Base-by-base conservation (phyloP, 1,139 yeast genomes). In the Taiozyma sp. region DNA sequence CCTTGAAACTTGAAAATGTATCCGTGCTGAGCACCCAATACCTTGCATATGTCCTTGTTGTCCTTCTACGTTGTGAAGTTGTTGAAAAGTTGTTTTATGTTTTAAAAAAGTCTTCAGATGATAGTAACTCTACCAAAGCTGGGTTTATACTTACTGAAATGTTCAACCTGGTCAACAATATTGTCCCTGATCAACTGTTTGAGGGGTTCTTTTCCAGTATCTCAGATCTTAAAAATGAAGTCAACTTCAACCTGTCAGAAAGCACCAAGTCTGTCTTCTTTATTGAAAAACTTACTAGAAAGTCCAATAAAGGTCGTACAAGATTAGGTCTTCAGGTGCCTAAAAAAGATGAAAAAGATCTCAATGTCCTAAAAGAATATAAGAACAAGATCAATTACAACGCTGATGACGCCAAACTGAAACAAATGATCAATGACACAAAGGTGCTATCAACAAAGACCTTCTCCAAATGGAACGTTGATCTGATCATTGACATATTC, bases 391-490 rank as follows among this genome's bases (percentile, higher is more conserved):
- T 80, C 48, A 77, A 80, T 7, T 73, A 74, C 34, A 74, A 77
- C 47, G 73, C 86, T 34, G 96, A 88, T 60, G 97, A 90, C 52
- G 58, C 72, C 0, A 85, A 84, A 46, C 81, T 91, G 60, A 83
- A 86, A 58, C 75, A 77, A 50, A 72, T 88, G 70, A 73, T 93
- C 8, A 70, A 72, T 42, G 84, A 84, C 47, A 82, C 96, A 0
- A 82, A 77, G 56, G 90, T 93, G 2, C 67, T 89, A 44, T 77
- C 85, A 7, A 83, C 95, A 0, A 93, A 91, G 62, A 89, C 85
- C 49, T 90, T 77, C 62, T 74, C 82, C 4, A 83, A 82, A 48
- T 95, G 99, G 99, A 85, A 90, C 62, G 91, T 98, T 96, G 78
- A 77, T 34, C 71, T 83, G 1, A 70, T 91, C 2, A 70, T 78